phyloP scores from a whole-genome alignment of 2,329 filamentous ascomycete species.

The Paracoccidioides brasiliensis region DNA sequence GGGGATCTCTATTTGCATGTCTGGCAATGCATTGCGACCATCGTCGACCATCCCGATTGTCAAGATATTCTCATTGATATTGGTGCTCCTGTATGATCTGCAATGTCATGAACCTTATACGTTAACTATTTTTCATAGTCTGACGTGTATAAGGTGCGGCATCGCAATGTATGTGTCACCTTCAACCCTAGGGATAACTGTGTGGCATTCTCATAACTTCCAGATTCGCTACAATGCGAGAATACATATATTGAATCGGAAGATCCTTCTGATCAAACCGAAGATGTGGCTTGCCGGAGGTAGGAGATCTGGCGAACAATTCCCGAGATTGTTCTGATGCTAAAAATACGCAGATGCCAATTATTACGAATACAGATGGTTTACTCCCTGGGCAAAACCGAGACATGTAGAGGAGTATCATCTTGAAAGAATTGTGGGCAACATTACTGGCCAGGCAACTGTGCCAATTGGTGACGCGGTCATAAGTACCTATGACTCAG shows the following conservation, averaged over 20 bases:
- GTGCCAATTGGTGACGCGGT: slow-evolving; percentile 56
- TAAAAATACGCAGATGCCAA: slow-evolving; percentile 1
- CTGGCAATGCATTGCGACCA: slow-evolving; percentile 34
- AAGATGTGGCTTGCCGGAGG: slow-evolving; percentile 58
- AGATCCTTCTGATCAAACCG: slow-evolving; percentile 53
- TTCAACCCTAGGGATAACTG: background rate
- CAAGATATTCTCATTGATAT: slow-evolving; percentile 35
- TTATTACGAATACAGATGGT: slow-evolving; percentile 41
- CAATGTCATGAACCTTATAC: background rate
- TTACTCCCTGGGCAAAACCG: slow-evolving; percentile 47
- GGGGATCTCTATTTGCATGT: slow-evolving; percentile 42
- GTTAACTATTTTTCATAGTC: background rate
- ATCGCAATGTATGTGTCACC: slow-evolving; percentile 36
- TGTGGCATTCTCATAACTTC: slow-evolving; percentile 31
- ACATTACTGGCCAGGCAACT: slow-evolving; percentile 40
- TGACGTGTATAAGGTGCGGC: slow-evolving; percentile 3
- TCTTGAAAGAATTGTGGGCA: slow-evolving; percentile 44
- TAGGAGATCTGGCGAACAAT: slow-evolving; percentile 41
- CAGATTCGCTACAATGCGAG: slow-evolving; percentile 52
- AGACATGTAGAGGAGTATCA: slow-evolving; percentile 46
- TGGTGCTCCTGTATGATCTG: slow-evolving; percentile 18
- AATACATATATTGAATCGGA: slow-evolving; percentile 48
- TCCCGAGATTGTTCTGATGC: background rate
- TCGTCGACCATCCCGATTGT: slow-evolving; percentile 2
- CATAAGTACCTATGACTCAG: slow-evolving; percentile 44